Conservation (phyloP, 768 basidiomycete species). For the Boletus rubescentipes region DNA sequence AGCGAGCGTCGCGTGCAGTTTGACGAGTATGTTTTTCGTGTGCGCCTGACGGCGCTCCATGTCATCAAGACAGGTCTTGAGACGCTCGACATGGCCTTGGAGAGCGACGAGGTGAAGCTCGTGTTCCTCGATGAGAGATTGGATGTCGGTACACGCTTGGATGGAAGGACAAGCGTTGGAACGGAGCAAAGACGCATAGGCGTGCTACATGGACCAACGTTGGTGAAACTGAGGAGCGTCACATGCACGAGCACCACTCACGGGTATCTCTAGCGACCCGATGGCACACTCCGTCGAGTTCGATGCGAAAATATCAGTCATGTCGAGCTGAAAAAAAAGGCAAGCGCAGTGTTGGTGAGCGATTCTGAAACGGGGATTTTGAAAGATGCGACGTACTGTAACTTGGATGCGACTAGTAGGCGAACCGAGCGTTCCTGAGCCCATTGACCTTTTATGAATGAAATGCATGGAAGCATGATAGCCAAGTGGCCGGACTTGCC, state of each 20-base stretch:
- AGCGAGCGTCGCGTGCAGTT: conserved; percentile 16
- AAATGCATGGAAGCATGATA: no score
- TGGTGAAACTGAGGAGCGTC: background rate
- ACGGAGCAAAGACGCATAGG: conserved; percentile 5
- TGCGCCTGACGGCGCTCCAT: conserved; percentile 9
- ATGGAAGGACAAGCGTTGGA: conserved; percentile 20
- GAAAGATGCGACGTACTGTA: background rate
- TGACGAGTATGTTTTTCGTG: conserved; percentile 7
- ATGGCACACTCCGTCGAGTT: background rate
- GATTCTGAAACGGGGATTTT: background rate
- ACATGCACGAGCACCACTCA: conserved; percentile 4
- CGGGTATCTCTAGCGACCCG: conserved; percentile 3
- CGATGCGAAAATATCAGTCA: background rate
- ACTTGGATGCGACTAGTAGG: no score
- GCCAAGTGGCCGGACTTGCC: no score
- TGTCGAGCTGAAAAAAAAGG: background rate
- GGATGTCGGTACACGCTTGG: conserved; percentile 7
- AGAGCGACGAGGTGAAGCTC: conserved; percentile 15
- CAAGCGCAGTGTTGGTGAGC: background rate
- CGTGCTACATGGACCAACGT: conserved; percentile 2
- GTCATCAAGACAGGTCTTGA: conserved; percentile 9
- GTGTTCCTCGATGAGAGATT: conserved; percentile 15
- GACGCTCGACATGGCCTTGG: conserved; percentile 6
- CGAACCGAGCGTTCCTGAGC: no score
- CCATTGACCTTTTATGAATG: no score